Base-by-base conservation (phyloP, 1,284 basidiomycete genomes). In the Rhodotorula sp. region DNA sequence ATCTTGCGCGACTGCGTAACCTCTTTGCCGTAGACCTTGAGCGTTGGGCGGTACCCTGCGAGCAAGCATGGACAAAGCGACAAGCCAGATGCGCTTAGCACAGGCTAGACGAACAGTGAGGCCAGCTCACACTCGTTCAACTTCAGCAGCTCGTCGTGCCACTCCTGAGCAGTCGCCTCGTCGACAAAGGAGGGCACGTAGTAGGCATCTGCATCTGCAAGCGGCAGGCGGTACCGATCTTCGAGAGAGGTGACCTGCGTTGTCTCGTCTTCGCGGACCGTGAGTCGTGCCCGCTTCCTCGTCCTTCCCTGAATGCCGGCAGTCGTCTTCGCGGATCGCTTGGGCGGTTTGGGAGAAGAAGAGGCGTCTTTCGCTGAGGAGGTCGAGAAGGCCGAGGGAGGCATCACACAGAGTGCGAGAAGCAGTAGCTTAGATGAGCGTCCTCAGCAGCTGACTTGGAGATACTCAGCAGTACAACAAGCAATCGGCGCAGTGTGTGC, bases 21-120 rank as follows among this genome's bases (percentile, higher is more conserved):
- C 29, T 78, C 76, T 30, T 81, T 80, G n/a, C 84, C 84, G 75
- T 86, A 85, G 54, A 85, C 79, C 61, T 81, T 83, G n/a, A 86
- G 81, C 15, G 79, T 82, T 1, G 85, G 85, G 58, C 82, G 82
- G 72, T 85, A 82, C 82, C 80, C 80, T 80, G 59, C 27, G 30
- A 27, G 54, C 8, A 44, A 55, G 27, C 24, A 61, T 7, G 57
- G 56, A 44, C 32, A 11, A 27, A 30, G 55, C 27, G 47, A 36
- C 53, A 53, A 44, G 36, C 32, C 7, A 75, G 48, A 55, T 9
- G 57, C 7, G 52, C 4, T 30, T 4, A 19, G 49, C 29, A 10
- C n/a, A 46, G 58, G 52, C 15, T 27, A 27, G 13, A 54, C 34
- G 15, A 10, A 29, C 13, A 13, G 36, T 13, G 29, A 44, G 36